These are phyloP conservation scores for Avena atlantica DNA, from an alignment of 176 grass and related monocot genomes.

Conservation along the genomic window DNA sequence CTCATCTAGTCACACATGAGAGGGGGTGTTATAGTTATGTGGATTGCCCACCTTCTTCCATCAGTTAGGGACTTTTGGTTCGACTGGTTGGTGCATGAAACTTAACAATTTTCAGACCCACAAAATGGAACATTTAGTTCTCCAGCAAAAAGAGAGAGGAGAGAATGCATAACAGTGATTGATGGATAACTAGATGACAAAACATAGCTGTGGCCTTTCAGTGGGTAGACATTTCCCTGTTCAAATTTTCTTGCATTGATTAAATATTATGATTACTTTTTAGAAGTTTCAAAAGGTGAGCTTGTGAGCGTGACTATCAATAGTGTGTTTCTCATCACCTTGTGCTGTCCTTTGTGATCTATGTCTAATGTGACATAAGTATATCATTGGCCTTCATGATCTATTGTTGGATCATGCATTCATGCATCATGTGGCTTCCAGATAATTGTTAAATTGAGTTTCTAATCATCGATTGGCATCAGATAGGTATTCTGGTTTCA, in stretches of 20 bases:
- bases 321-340: neutral
- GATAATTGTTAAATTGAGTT: neutral
- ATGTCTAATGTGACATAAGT: neutral
- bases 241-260: neutral
- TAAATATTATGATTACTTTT: slow-evolving; percentile 6
- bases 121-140: neutral
- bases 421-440: slow-evolving; percentile 11
- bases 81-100: no score
- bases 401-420: neutral
- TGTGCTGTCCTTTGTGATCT: neutral
- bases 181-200: neutral
- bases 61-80: no score
- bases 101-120: no score
- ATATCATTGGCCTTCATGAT: neutral
- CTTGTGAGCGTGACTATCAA: neutral
- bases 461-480: neutral
- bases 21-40: no score
- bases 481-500: slow-evolving; percentile 1
- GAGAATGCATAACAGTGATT: neutral
- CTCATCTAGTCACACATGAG: no score
- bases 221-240: neutral
- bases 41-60: no score
- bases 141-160: neutral
- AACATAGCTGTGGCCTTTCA: neutral
- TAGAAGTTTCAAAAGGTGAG: neutral